Percentiles rank a stretch among this genome's conserved stretches.
These are phyloP conservation scores for Clonostachys solani DNA, from an alignment of 2,329 filamentous ascomycete species.

Conservation along the genomic window DNA sequence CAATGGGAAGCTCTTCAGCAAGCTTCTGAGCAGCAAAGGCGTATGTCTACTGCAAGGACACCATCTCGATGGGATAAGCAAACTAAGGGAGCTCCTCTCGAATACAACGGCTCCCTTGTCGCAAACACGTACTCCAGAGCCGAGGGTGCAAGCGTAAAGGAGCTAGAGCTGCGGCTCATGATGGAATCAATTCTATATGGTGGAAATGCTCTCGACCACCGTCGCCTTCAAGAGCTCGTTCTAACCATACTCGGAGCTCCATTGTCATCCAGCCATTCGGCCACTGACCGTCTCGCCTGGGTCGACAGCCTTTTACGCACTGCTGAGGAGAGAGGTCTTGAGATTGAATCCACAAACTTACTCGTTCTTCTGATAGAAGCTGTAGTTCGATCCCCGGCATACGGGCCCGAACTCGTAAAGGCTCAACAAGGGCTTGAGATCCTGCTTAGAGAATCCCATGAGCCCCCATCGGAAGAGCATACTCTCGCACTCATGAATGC, in stretches of 20 bases:
- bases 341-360: conserved; percentile 38
- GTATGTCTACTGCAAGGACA: neutral
- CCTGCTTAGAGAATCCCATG: conserved; percentile 30
- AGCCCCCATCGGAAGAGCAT: conserved; percentile 31
- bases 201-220: conserved; percentile 26
- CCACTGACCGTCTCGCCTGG: conserved; percentile 25
- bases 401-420: conserved; percentile 23
- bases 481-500: conserved; percentile 36
- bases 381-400: conserved; percentile 22
- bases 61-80: neutral
- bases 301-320: conserved; percentile 37
- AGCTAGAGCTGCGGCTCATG: conserved; percentile 4
- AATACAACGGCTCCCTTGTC: too few species aligned
- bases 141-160: neutral
- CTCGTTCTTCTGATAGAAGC: conserved; percentile 42
- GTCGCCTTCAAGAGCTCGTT: conserved; percentile 30
- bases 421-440: conserved; percentile 39
- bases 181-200: conserved; percentile 29
- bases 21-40: conserved; percentile 24
- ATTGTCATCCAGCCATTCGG: conserved; percentile 9
- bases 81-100: conserved; percentile 3
- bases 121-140: neutral
- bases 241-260: conserved; percentile 25
- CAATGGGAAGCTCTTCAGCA: conserved; percentile 28
- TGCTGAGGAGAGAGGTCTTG: conserved; percentile 38